Percentiles rank a stretch among this genome's conserved stretches.
These are phyloP conservation scores for Agapanthus africanus DNA, from an alignment of 106 monocot genomes.

Conservation along the genomic window DNA sequence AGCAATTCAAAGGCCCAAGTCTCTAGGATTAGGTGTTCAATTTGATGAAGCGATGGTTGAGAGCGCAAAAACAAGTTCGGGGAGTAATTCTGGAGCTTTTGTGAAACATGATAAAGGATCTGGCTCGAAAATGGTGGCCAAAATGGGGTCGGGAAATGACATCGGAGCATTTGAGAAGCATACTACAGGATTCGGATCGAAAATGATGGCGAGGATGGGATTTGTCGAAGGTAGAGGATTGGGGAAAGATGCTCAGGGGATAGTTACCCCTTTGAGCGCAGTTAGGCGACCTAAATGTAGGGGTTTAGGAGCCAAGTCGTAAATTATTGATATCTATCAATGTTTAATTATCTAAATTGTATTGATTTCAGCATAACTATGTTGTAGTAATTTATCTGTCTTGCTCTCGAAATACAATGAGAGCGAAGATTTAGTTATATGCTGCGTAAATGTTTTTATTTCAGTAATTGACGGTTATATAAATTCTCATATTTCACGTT, in stretches of 20 bases:
- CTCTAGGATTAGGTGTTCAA: conserved; percentile 70
- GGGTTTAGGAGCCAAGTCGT: conserved; percentile 42
- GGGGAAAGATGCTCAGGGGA: conserved; percentile 77
- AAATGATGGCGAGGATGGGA: conserved; percentile 93
- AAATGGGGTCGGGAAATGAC: not conserved
- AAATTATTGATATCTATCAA: no score
- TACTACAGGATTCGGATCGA: conserved; percentile 77
- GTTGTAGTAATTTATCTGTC: no score
- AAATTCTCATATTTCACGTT: no score
- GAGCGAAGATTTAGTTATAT: no score
- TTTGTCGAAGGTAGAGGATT: conserved; percentile 63
- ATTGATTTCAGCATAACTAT: no score
- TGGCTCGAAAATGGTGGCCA: not conserved
- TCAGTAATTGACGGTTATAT: no score
- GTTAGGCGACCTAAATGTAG: conserved; percentile 43
- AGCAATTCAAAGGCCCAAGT: conserved; percentile 64
- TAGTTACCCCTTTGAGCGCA: conserved; percentile 50
- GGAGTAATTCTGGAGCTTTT: not conserved
- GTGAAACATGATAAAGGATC: not conserved
- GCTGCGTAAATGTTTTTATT: no score
- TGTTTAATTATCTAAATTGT: no score
- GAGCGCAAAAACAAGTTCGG: not conserved
- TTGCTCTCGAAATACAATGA: no score
- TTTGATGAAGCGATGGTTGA: conserved; percentile 20
- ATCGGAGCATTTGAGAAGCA: conserved; percentile 1